A percentile compares a stretch with the other conserved stretches of the same genome.
Conservation (phyloP, 352 stramenopile genomes). For the Pythium rishiriense region DNA sequence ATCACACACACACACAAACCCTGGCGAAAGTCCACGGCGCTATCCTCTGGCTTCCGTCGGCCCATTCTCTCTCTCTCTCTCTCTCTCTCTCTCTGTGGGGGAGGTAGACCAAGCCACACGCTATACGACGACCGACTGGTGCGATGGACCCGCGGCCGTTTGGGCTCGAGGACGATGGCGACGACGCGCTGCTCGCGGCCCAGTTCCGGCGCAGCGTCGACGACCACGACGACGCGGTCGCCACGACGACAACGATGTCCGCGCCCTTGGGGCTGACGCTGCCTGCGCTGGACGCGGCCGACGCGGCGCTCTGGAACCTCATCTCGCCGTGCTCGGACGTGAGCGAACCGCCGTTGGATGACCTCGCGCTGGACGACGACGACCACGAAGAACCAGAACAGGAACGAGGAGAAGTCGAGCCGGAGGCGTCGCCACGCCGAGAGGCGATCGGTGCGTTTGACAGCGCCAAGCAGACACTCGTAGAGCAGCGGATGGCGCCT, state of each 20-base stretch:
- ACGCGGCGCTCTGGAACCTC: constrained; percentile 38
- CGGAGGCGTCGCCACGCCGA: background rate
- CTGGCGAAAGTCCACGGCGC: too few species aligned
- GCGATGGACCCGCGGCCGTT: background rate
- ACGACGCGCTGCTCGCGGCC: background rate
- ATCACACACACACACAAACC: background rate
- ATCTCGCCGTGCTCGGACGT: constrained; percentile 56
- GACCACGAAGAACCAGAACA: background rate
- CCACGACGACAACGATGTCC: background rate
- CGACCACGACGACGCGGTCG: background rate
- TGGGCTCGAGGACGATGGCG: background rate
- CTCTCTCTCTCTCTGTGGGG: background rate
- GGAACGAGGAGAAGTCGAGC: constrained; percentile 2
- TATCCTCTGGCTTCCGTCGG: too few species aligned
- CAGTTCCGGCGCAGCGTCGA: constrained; percentile 5
- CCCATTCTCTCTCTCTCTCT: background rate
- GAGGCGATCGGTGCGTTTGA: too few species aligned
- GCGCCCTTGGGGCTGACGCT: constrained; percentile 2
- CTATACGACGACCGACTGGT: too few species aligned
- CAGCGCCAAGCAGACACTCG: too few species aligned
- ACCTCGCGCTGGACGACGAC: background rate
- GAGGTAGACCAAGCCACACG: background rate
- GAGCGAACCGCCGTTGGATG: constrained; percentile 17
- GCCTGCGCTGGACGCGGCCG: background rate
- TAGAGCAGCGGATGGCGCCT: too few species aligned